Base-by-base conservation (phyloP, 2,329 filamentous ascomycete genomes). In the Botryotinia narcissicola region DNA sequence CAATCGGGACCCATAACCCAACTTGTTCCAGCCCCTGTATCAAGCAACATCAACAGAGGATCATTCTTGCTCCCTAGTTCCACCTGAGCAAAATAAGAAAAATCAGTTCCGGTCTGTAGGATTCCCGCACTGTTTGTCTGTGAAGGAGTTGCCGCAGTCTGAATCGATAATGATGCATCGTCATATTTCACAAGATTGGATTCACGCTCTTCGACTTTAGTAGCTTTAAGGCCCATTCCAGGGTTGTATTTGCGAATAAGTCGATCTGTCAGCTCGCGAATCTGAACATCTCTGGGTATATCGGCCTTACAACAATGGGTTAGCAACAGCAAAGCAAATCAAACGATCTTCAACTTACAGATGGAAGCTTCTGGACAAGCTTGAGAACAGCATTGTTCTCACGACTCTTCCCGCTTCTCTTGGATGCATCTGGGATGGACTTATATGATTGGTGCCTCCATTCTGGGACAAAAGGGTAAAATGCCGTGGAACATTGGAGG, bases 1-100 rank as follows among this genome's bases (percentile, higher is more conserved):
- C 94, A 97, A 72, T 86, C 83, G 25, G 89, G 85, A 44, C 91
- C 88, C 89, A 96, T 96, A 32, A 97, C 89, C 94, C 94, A 97
- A 20, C 91, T 94, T 73, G 93, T 93, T 35, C 88, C 88, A 57
- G 90, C 89, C 40, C 90, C 90, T 12, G 90, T 91, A 80, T 92
- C 90, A 73, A 92, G 82, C 40, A 92, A 85, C 86, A 92, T 87
- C 77, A 87, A 88, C 76, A 91, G 77, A 2, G 85, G 80, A 76
- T 87, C 88, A 60, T 82, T 81, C 22, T 84, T 81, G 5, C 89
- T 89, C 22, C 90, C 90, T 25, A 92, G 79, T 48, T 83, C 78
- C 25, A 87, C 87, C 78, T 89, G 81, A 61, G 89, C 82, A 77
- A 92, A 91, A 81, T 92, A 92, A 2, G 89, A 90, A 76, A 87